Percentiles rank a stretch among this genome's conserved stretches.
These are phyloP conservation scores for Scedosporium dehoogii DNA, from an alignment of 2,329 filamentous ascomycete genomes.

Conservation along the genomic window DNA sequence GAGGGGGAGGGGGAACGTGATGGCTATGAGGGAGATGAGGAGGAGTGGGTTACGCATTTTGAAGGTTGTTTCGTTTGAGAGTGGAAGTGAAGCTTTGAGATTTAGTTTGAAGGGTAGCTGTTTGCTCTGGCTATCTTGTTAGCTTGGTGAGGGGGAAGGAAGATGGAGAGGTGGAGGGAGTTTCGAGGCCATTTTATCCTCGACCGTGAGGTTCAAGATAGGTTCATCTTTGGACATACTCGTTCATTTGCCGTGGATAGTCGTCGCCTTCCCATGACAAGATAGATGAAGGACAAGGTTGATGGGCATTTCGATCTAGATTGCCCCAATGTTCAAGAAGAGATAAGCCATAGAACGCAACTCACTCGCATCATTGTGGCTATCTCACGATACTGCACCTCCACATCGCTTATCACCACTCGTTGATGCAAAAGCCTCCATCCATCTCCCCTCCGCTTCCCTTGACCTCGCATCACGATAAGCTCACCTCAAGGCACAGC, in stretches of 20 bases:
- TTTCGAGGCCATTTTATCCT: neutral
- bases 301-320: neutral
- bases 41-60: neutral
- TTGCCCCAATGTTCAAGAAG: neutral
- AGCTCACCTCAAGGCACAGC: neutral
- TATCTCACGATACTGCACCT: too few species aligned
- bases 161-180: neutral
- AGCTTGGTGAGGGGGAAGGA: neutral
- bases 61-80: neutral
- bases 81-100: neutral
- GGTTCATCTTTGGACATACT: neutral
- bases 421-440: too few species aligned
- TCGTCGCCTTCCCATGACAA: neutral
- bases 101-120: neutral
- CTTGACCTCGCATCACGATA: neutral
- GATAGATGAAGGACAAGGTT: neutral
- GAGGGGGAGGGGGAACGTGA: neutral
- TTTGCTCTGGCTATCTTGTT: neutral
- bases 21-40: neutral
- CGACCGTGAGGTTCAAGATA: neutral
- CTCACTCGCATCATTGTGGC: too few species aligned
- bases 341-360: neutral
- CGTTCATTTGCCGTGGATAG: neutral
- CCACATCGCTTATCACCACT: too few species aligned
- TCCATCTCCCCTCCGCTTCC: too few species aligned